Evolutionary conservation across 805 yeast species (phyloP).

Genomic region (Schizosaccharomyces octosporus): DNA sequence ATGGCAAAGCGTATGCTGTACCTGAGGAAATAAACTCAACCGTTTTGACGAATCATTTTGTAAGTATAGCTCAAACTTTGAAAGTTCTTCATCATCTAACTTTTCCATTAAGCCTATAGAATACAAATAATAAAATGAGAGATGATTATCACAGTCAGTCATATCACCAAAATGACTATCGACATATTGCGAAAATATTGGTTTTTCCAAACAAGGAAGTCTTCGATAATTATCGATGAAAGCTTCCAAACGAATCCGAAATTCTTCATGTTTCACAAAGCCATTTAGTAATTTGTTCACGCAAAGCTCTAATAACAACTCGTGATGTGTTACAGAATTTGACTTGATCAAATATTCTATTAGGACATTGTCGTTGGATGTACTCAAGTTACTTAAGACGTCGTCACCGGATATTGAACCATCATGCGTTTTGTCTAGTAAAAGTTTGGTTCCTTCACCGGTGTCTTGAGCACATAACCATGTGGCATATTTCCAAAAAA

Average conservation of each 20-base stretch:
- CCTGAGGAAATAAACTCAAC: neutral
- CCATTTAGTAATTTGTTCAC: neutral
- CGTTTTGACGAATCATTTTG: neutral
- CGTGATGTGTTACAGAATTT: neutral
- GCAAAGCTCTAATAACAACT: neutral
- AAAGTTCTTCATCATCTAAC: neutral
- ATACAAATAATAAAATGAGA: neutral
- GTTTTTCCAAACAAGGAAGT: neutral
- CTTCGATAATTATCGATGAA: neutral
- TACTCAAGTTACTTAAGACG: neutral
- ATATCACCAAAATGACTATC: neutral
- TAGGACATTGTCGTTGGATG: neutral
- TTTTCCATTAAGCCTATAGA: neutral
- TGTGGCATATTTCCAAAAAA: slow-evolving; percentile 17
- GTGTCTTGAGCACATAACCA: slow-evolving; percentile 15
- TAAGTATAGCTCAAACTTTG: neutral
- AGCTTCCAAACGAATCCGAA: neutral
- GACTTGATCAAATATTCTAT: neutral
- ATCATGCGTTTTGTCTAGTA: slow-evolving; percentile 8
- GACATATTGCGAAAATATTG: neutral
- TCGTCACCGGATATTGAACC: neutral
- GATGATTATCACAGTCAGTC: neutral
- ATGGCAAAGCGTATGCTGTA: neutral
- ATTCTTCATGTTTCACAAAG: neutral
- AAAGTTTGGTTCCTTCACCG: slow-evolving; percentile 13